Percentiles rank a stretch among this genome's conserved stretches.
These are phyloP conservation scores for Penicillium manginii DNA, from an alignment of 495 filamentous ascomycete genomes.

Conservation along the genomic window DNA sequence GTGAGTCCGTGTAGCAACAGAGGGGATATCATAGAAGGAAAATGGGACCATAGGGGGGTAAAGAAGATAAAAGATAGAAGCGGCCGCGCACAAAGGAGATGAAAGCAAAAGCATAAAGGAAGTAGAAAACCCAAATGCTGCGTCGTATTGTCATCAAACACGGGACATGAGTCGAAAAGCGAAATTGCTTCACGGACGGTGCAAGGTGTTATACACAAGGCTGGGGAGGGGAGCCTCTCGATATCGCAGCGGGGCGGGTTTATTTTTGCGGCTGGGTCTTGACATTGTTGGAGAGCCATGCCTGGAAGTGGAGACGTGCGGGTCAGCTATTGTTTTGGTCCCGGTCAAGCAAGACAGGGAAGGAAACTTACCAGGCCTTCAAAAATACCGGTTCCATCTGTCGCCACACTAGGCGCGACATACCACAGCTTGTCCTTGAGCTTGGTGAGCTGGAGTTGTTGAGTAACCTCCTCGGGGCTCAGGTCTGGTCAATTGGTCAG, in stretches of 20 bases:
- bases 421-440: slow-evolving; percentile 95
- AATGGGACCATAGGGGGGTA: slow-evolving; percentile 19
- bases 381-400: slow-evolving; percentile 89
- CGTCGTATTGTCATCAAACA: slow-evolving; percentile 53
- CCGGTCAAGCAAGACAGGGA: not conserved
- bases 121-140: slow-evolving; percentile 44
- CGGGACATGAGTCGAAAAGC: slow-evolving; percentile 44
- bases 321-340: slow-evolving; percentile 23
- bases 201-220: slow-evolving; percentile 49
- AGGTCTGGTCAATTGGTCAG: slow-evolving; percentile 61
- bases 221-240: slow-evolving; percentile 26
- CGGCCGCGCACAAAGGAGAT: slow-evolving; percentile 23
- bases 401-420: slow-evolving; percentile 94
- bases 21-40: slow-evolving; percentile 42
- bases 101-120: slow-evolving; percentile 21
- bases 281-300: slow-evolving; percentile 93
- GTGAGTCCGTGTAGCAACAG: slow-evolving; percentile 33
- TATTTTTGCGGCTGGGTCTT: slow-evolving; percentile 68
- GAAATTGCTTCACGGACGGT: slow-evolving; percentile 31
- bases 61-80: slow-evolving; percentile 18
- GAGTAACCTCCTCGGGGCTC: slow-evolving; percentile 83
- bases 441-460: slow-evolving; percentile 79
- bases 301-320: slow-evolving; percentile 46
- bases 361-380: slow-evolving; percentile 76
- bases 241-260: slow-evolving; percentile 27